Conservation (phyloP, 23 red algal genomes). For the Chondrus crispus region DNA sequence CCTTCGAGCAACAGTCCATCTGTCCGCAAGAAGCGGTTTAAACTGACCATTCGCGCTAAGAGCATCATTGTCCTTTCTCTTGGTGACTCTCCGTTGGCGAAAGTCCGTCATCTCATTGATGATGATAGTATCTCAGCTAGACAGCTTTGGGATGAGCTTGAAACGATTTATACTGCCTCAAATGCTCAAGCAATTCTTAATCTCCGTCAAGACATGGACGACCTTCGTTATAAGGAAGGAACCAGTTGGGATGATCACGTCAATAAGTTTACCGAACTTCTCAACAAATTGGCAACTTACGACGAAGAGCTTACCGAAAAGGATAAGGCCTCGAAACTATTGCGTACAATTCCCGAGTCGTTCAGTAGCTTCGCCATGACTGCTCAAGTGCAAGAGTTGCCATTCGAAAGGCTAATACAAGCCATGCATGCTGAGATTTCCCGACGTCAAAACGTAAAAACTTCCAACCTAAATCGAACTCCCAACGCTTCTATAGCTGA, state of each 20-base stretch:
- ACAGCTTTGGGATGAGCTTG: conserved; percentile 7
- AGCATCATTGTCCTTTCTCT: conserved; percentile 19
- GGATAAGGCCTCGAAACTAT: neutral
- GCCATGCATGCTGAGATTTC: neutral
- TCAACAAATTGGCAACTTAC: neutral
- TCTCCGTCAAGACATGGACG: neutral
- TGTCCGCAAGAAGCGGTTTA: neutral
- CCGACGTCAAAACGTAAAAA: neutral
- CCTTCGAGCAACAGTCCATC: neutral
- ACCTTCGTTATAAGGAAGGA: neutral
- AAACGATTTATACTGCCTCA: conserved; percentile 3
- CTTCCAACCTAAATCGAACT: neutral
- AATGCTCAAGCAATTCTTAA: conserved; percentile 1
- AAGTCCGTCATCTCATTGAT: conserved; percentile 10
- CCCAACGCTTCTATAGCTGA: neutral
- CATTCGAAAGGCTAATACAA: neutral
- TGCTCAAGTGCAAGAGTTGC: neutral
- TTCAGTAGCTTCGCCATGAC: neutral
- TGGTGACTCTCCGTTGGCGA: neutral
- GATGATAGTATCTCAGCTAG: neutral
- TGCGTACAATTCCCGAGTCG: neutral
- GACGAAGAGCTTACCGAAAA: neutral
- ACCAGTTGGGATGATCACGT: neutral
- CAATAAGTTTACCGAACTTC: neutral
- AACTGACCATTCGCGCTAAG: neutral